These are phyloP conservation scores for Penicillium psychrofluorescens DNA, from an alignment of 495 filamentous ascomycete genomes.

Conservation along the genomic window DNA sequence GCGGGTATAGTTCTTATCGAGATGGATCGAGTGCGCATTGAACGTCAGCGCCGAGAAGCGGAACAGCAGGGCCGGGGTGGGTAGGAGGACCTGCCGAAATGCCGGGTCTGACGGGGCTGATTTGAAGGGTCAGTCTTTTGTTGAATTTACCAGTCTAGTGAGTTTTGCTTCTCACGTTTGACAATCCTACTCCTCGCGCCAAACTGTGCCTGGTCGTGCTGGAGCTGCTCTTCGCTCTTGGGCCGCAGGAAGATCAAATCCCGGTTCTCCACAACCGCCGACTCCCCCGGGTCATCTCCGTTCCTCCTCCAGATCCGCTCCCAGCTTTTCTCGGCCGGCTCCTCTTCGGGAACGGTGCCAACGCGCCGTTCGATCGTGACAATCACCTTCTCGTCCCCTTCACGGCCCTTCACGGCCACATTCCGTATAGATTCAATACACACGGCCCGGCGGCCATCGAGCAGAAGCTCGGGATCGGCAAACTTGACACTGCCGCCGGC, in stretches of 20 bases:
- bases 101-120: conserved; percentile 38
- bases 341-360: conserved; percentile 26
- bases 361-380: conserved; percentile 51
- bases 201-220: conserved; percentile 20
- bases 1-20: conserved; percentile 65
- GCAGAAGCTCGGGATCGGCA: conserved; percentile 12
- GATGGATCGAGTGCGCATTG: conserved; percentile 81
- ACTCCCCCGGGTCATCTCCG: conserved; percentile 27
- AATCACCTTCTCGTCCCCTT: conserved; percentile 52
- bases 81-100: conserved; percentile 54
- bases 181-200: conserved; percentile 19
- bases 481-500: conserved; percentile 54
- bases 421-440: conserved; percentile 61
- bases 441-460: conserved; percentile 45
- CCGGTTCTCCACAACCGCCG: conserved; percentile 44
- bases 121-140: conserved; percentile 11
- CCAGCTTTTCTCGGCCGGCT: conserved; percentile 27
- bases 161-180: conserved; percentile 24
- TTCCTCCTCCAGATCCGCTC: conserved; percentile 35
- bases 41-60: conserved; percentile 80
- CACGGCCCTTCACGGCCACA: conserved; percentile 47
- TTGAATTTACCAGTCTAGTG: not conserved
- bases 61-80: conserved; percentile 63
- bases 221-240: conserved; percentile 27
- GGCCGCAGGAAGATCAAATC: conserved; percentile 57